These are phyloP conservation scores for Fraxinus angustifolia DNA, from an alignment of 305 asterid genomes.

Conservation along the genomic window DNA sequence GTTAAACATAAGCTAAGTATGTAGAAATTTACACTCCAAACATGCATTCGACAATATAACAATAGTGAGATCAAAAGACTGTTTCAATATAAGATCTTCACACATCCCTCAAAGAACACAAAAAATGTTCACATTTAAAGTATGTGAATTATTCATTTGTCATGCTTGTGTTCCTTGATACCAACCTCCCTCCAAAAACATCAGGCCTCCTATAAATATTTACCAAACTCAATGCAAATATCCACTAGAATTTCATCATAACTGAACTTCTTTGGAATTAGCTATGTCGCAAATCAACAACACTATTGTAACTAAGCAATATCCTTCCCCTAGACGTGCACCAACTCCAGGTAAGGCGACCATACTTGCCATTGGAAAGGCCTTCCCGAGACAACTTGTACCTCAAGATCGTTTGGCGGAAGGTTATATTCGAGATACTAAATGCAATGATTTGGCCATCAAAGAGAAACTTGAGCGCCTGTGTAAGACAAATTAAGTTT, in stretches of 20 bases:
- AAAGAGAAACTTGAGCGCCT: constrained; percentile 79
- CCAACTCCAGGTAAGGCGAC: constrained; percentile 76
- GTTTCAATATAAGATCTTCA: constrained; percentile 28
- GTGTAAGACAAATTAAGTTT: constrained; percentile 36
- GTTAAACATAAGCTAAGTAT: too few species aligned
- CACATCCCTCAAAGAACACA: neutral
- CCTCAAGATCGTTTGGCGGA: constrained; percentile 83
- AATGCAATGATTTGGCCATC: constrained; percentile 56
- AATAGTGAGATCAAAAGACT: constrained; percentile 19
- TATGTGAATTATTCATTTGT: constrained; percentile 24
- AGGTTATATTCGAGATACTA: constrained; percentile 75
- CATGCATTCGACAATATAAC: neutral
- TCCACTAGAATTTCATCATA: neutral
- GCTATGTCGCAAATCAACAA: constrained; percentile 36
- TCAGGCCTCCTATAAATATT: constrained; percentile 32
- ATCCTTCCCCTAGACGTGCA: constrained; percentile 15
- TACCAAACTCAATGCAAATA: constrained; percentile 24
- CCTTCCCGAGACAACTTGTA: constrained; percentile 76
- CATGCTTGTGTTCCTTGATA: constrained; percentile 44
- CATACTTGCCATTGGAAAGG: constrained; percentile 75
- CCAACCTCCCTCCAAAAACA: constrained; percentile 53
- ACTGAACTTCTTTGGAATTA: neutral
- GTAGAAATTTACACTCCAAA: neutral
- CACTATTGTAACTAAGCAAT: constrained; percentile 22
- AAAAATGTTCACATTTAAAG: neutral